phyloP scores from a whole-genome alignment of 2,329 filamentous ascomycete genomes.

The Boeremia lycopersici region DNA sequence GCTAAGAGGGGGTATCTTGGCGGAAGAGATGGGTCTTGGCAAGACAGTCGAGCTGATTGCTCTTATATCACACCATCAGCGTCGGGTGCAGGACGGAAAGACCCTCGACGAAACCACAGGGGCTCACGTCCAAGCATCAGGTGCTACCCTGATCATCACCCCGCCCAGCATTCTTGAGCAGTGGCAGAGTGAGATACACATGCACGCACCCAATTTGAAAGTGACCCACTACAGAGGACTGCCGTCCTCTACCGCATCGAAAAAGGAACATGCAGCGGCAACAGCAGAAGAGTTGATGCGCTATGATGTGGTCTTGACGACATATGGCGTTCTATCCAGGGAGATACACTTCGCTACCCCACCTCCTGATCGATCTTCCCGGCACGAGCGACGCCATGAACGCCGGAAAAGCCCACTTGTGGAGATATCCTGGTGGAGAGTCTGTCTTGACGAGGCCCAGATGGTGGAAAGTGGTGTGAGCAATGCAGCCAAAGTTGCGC shows the following conservation, averaged over 20 bases:
- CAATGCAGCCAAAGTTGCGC: slow-evolving; percentile 80
- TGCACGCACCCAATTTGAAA: slow-evolving; percentile 62
- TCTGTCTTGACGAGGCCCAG: slow-evolving; percentile 77
- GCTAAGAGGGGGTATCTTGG: slow-evolving; percentile 67
- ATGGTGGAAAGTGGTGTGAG: slow-evolving; percentile 92
- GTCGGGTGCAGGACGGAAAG: slow-evolving; percentile 30
- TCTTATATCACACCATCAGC: slow-evolving; percentile 68
- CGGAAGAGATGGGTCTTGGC: slow-evolving; percentile 83
- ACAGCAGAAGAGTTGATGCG: slow-evolving; percentile 54
- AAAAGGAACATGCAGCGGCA: slow-evolving; percentile 44
- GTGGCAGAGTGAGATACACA: slow-evolving; percentile 65
- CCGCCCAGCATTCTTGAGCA: slow-evolving; percentile 66
- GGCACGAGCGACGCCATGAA: slow-evolving; percentile 67
- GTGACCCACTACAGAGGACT: slow-evolving; percentile 65
- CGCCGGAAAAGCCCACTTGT: slow-evolving; percentile 76
- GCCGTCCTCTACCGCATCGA: slow-evolving; percentile 30
- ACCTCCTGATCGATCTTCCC: slow-evolving; percentile 73
- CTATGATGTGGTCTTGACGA: slow-evolving; percentile 67
- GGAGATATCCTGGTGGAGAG: slow-evolving; percentile 85
- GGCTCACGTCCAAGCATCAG: slow-evolving; percentile 56
- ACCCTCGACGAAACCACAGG: slow-evolving; percentile 51
- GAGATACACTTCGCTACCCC: slow-evolving; percentile 80
- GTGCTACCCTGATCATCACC: slow-evolving; percentile 67
- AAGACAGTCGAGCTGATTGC: slow-evolving; percentile 80
- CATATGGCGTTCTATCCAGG: slow-evolving; percentile 71